Evolutionary conservation across 257 asterid species (phyloP).

Genomic region (Solanum arcanum): DNA sequence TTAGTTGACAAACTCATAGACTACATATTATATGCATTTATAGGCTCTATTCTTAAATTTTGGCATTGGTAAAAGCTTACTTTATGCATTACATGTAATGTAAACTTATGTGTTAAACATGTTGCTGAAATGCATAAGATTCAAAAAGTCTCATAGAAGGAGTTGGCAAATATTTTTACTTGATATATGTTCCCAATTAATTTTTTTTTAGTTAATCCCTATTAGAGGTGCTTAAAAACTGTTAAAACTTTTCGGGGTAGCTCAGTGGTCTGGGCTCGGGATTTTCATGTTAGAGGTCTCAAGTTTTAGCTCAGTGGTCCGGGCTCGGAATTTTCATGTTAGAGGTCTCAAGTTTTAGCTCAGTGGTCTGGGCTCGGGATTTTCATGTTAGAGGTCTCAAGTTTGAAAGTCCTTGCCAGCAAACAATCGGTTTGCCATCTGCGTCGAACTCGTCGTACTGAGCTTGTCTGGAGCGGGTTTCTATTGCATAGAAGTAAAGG

Average conservation of each 20-base stretch:
- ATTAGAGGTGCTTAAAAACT: neutral
- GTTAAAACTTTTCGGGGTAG: neutral
- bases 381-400: too few relatives aligned
- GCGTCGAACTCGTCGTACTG: rapidly evolving
- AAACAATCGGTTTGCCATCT: too few relatives aligned
- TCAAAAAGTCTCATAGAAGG: neutral
- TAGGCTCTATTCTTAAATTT: conserved; percentile 25
- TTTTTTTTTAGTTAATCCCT: neutral
- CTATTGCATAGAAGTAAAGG: too few relatives aligned
- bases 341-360: too few relatives aligned
- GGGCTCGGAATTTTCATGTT: too few relatives aligned
- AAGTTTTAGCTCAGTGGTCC: neutral
- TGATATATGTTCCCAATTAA: neutral
- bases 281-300: too few relatives aligned
- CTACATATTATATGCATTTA: conserved; percentile 13
- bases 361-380: neutral
- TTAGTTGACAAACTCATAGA: conserved; percentile 9
- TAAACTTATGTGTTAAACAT: neutral
- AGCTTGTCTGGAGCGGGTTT: too few relatives aligned
- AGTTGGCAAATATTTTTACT: neutral
- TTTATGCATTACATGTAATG: neutral
- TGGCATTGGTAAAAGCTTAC: neutral
- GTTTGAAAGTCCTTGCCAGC: too few relatives aligned
- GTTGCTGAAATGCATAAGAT: neutral
- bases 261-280: neutral